A percentile compares a stretch with the other conserved stretches of the same genome.
These are phyloP conservation scores for Paramecium caudatum DNA, from an alignment of 73 alveolate species.

Conservation along the genomic window DNA sequence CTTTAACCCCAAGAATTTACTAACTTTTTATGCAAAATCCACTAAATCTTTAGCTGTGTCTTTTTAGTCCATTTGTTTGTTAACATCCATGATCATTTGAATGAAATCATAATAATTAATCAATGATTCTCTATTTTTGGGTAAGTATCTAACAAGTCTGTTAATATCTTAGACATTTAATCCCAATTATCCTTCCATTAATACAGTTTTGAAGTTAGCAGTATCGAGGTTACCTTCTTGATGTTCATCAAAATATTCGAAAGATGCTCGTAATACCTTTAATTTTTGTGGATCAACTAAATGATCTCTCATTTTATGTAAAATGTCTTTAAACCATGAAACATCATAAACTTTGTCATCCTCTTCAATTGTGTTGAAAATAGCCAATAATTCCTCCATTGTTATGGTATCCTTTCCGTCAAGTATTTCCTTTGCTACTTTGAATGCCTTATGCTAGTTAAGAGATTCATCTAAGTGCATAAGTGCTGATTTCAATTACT, in stretches of 20 bases:
- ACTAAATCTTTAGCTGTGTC: conserved; percentile 72
- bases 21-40: conserved; percentile 75
- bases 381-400: conserved; percentile 62
- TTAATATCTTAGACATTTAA: conserved; percentile 72
- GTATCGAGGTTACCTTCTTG: conserved; percentile 75
- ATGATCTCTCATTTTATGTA: conserved; percentile 65
- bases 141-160: conserved; percentile 73
- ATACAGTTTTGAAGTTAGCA: conserved; percentile 73
- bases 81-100: conserved; percentile 66
- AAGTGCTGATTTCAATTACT: conserved; percentile 63
- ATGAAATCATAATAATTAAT: conserved; percentile 72
- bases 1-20: conserved; percentile 53
- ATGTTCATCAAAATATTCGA: conserved; percentile 77
- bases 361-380: conserved; percentile 72
- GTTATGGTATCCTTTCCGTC: conserved; percentile 65
- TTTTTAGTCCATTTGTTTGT: conserved; percentile 53
- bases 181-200: conserved; percentile 71
- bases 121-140: conserved; percentile 49
- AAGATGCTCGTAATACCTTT: conserved; percentile 32
- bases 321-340: conserved; percentile 71
- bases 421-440: conserved; percentile 62
- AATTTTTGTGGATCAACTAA: conserved; percentile 54
- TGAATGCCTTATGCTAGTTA: conserved; percentile 59
- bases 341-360: conserved; percentile 65
- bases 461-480: conserved; percentile 72